Conservation (phyloP, 2,329 filamentous ascomycete genomes). For the Sclerotinia sclerotiorum region DNA sequence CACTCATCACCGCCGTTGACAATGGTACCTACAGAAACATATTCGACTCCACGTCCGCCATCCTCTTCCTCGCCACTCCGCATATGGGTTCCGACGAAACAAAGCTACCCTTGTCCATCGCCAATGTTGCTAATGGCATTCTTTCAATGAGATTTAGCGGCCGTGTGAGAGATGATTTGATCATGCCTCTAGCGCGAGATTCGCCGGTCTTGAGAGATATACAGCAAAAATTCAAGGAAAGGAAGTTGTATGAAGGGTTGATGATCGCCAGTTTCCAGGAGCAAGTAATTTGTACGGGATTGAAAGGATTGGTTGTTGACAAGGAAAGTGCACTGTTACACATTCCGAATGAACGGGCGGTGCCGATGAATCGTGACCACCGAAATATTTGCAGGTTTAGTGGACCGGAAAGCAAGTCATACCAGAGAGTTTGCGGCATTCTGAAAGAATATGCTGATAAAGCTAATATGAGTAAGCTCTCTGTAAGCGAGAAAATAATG, state of each 20-base stretch:
- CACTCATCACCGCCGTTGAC: constrained; percentile 20
- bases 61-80: constrained; percentile 45
- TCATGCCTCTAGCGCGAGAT: constrained; percentile 21
- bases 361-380: constrained; percentile 27
- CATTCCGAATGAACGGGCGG: constrained; percentile 4
- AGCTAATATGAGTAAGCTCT: constrained; percentile 6
- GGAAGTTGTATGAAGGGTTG: neutral
- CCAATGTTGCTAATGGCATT: constrained; percentile 4
- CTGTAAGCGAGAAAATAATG: neutral
- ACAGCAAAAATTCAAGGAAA: constrained; percentile 26
- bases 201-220: constrained; percentile 25
- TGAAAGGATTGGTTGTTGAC: constrained; percentile 21
- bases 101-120: constrained; percentile 3
- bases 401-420: constrained; percentile 7
- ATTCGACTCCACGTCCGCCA: constrained; percentile 34
- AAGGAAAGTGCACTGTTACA: constrained; percentile 15
- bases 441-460: constrained; percentile 15
- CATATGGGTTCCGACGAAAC: constrained; percentile 41
- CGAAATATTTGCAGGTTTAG: constrained; percentile 27
- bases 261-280: constrained; percentile 1
- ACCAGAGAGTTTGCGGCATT: neutral
- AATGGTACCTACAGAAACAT: constrained; percentile 31
- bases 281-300: neutral
- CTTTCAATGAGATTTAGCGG: neutral
- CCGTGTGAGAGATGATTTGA: constrained; percentile 22